Evolutionary conservation across 768 basidiomycete species (phyloP).

Genomic region (Pleurotus ostreatus): DNA sequence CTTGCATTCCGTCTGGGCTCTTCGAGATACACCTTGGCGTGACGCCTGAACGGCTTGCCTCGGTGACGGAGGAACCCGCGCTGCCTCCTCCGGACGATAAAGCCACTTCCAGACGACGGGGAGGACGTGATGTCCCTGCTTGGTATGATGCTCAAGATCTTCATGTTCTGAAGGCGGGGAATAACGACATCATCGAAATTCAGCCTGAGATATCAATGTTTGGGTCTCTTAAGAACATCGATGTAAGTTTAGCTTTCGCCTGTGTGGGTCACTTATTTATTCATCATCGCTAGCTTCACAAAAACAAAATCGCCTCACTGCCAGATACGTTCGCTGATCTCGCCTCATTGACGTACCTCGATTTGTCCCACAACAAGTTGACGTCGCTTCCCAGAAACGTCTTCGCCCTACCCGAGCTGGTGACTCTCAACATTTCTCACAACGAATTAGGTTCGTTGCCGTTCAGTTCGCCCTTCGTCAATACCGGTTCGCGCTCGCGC

Average conservation of each 20-base stretch:
- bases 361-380: conserved; percentile 72
- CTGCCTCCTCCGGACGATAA: conserved; percentile 33
- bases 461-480: conserved; percentile 55
- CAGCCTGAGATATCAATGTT: conserved; percentile 84
- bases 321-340: conserved; percentile 70
- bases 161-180: conserved; percentile 70
- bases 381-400: conserved; percentile 57
- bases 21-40: conserved; percentile 80
- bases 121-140: conserved; percentile 45
- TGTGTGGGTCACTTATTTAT: conserved; percentile 8
- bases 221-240: conserved; percentile 74
- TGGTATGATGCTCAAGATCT: conserved; percentile 87
- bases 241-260: conserved; percentile 46
- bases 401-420: conserved; percentile 66
- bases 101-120: conserved; percentile 29
- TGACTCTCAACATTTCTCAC: conserved; percentile 66
- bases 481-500: conserved; percentile 3
- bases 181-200: conserved; percentile 74
- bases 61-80: conserved; percentile 58
- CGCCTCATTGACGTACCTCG: conserved; percentile 58
- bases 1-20: conserved; percentile 70
- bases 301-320: conserved; percentile 60
- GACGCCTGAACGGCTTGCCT: conserved; percentile 61
- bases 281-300: conserved; percentile 52
- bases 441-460: conserved; percentile 61